Evolutionary conservation across 805 yeast species (phyloP), one percentile per base, ranked within the genome.

Genomic region (Candida incommunis): DNA sequence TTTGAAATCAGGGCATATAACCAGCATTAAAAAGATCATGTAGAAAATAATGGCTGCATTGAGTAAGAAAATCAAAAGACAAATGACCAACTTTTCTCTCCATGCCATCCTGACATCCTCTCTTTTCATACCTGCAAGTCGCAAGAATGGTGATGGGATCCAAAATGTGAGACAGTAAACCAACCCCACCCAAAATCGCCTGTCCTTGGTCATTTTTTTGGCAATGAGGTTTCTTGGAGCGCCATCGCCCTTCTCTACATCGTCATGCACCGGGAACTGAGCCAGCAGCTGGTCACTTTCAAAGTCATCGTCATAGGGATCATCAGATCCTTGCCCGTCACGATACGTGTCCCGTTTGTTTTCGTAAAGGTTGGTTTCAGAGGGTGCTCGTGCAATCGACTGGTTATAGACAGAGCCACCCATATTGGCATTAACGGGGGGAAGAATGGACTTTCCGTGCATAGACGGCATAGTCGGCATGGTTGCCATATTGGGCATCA

Each of bases 111-210:
- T 56, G 22, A 67, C 66, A 23, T 66, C 69, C 3, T 59, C 55
- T 7, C 70, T 55, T 42, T 57, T 57, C 70, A 67, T 67, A 16
- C 66, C 52, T 7, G 66, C 65, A 15, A 64, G 26, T 43, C 49
- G 51, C 26, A 66, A 50, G 9, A 59, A 18, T 2, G 65, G 63
- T 22, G 63, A 57, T 1, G 70, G 70, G 31, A 67, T 64, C 69
- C 69, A 66, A 49, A 58, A 66, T 1, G 70, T 66, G 16, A 60
- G 44, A n/a, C 50, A 16, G 70, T 70, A 66, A 22, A 65, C 69
- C 27, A 67, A 49, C 9, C 50, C 44, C 2, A 65, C 64, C 70
- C 70, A 66, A 7, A 51, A 40, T 31, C 58, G 54, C 7, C 70
- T 54, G 31, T 53, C 52, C 0, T 52, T 41, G 1, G 68, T 51